Conservation (phyloP, 768 basidiomycete genomes). For the Trametes meyenii region DNA sequence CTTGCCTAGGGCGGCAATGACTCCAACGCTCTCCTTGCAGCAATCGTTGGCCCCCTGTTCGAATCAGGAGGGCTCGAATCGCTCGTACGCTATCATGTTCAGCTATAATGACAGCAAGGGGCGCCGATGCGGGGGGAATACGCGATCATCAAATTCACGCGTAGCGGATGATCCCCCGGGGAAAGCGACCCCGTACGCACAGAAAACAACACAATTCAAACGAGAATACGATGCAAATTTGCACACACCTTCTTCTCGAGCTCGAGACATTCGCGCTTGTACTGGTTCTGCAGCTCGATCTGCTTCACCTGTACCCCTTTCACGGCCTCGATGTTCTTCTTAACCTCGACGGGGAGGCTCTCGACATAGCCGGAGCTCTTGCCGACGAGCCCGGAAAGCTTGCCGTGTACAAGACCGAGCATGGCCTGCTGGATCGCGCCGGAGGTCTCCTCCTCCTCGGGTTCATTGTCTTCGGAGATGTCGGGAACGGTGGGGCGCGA, state of each 20-base stretch:
- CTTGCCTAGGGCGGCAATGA: too few relatives aligned
- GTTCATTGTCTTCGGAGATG: slow-evolving; percentile 81
- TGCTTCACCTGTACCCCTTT: slow-evolving; percentile 95
- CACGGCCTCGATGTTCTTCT: slow-evolving; percentile 85
- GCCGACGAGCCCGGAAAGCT: slow-evolving; percentile 83
- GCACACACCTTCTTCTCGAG: slow-evolving; percentile 88
- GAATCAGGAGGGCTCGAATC: not conserved
- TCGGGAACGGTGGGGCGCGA: slow-evolving; percentile 89
- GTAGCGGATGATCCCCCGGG: not conserved
- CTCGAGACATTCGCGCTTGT: slow-evolving; percentile 93
- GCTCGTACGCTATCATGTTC: not conserved
- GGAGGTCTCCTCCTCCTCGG: slow-evolving; percentile 54
- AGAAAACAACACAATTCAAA: not conserved
- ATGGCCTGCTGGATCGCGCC: slow-evolving; percentile 63
- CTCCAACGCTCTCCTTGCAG: too few relatives aligned
- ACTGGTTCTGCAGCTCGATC: slow-evolving; percentile 87
- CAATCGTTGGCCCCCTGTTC: not conserved
- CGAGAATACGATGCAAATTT: not conserved
- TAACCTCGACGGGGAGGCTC: slow-evolving; percentile 76
- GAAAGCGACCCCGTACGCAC: too few relatives aligned
- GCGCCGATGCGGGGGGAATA: not conserved
- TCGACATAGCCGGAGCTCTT: slow-evolving; percentile 96
- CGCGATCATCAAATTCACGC: not conserved
- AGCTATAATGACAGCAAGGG: not conserved
- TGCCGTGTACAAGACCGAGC: slow-evolving; percentile 86